Percentiles rank a stretch among this genome's conserved stretches.
Evolutionary conservation across 805 yeast genomes (phyloP).

Genomic region (Cyberlindnera veronae): DNA sequence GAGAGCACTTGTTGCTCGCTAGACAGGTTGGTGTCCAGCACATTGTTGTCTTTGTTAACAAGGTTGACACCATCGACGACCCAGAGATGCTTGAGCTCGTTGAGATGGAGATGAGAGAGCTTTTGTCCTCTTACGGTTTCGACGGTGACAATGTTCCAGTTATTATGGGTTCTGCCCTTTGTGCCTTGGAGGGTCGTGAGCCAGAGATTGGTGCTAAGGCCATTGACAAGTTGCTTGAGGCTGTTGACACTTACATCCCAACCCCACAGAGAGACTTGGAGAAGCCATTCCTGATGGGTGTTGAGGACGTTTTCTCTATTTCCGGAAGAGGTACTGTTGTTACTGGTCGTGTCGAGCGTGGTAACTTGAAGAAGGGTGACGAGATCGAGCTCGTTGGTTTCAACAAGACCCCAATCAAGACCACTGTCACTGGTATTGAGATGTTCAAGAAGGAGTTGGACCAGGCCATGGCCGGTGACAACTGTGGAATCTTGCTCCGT

Average conservation of each 20-base stretch:
- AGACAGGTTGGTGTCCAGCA: constrained; percentile 99
- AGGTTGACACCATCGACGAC: constrained; percentile 96
- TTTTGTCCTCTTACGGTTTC: constrained; percentile 84
- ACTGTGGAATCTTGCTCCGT: constrained; percentile 95
- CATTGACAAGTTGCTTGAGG: constrained; percentile 77
- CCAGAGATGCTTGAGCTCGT: constrained; percentile 99
- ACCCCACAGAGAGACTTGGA: constrained; percentile 96
- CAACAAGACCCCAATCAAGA: constrained; percentile 81
- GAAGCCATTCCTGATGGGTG: constrained; percentile 94
- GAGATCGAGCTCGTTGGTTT: constrained; percentile 96
- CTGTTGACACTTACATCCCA: constrained; percentile 93
- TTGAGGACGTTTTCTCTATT: constrained; percentile 95
- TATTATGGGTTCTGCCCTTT: constrained; percentile 96
- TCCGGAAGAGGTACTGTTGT: constrained; percentile 99
- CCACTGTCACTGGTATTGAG: constrained; percentile 97
- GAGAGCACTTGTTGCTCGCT: constrained; percentile 97
- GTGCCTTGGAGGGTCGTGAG: constrained; percentile 84
- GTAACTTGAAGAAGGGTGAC: constrained; percentile 95
- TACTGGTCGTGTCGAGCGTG: constrained; percentile 99
- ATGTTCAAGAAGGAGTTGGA: constrained; percentile 99
- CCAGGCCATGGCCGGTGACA: constrained; percentile 98
- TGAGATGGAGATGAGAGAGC: constrained; percentile 99
- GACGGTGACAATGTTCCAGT: constrained; percentile 99
- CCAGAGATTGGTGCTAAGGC: constrained; percentile 93
- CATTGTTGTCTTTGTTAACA: constrained; percentile 96